These are phyloP conservation scores for Cladosporium sp. DNA, from an alignment of 2,329 filamentous ascomycete genomes.

Conservation along the genomic window DNA sequence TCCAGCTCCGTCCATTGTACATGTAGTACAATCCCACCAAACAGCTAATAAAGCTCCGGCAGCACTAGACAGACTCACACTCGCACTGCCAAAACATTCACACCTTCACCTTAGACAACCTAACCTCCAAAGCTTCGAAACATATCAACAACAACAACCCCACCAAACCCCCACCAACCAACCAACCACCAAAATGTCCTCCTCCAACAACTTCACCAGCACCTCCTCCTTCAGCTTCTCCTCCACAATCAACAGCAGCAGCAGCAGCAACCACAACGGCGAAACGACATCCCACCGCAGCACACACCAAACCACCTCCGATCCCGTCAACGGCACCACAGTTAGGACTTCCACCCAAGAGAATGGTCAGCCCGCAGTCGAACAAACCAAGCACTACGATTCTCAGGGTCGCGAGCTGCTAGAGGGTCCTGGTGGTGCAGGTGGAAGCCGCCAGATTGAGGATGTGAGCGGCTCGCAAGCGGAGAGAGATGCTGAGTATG, in stretches of 20 bases:
- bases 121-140: not conserved
- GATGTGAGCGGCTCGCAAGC: conserved; percentile 30
- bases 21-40: not conserved
- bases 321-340: conserved; percentile 32
- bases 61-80: not conserved
- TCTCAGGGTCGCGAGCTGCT: conserved; percentile 34
- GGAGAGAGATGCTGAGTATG: conserved; percentile 30
- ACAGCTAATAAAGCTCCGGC: not conserved
- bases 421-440: conserved; percentile 18
- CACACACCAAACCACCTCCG: conserved; percentile 30
- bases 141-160: not conserved
- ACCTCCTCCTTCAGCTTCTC: conserved; percentile 28
- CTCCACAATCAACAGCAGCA: conserved; percentile 27
- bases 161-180: not conserved
- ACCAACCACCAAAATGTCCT: conserved; percentile 23
- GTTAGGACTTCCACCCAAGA: conserved; percentile 35
- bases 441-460: conserved; percentile 29
- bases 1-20: conserved; percentile 9
- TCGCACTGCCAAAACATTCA: not conserved
- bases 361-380: conserved; percentile 33
- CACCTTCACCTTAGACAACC: not conserved
- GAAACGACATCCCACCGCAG: conserved; percentile 30
- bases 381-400: conserved; percentile 37
- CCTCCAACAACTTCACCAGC: conserved; percentile 26
- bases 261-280: conserved; percentile 24